phyloP scores from a whole-genome alignment of 306 rosid species.

The Prunus mongolica region DNA sequence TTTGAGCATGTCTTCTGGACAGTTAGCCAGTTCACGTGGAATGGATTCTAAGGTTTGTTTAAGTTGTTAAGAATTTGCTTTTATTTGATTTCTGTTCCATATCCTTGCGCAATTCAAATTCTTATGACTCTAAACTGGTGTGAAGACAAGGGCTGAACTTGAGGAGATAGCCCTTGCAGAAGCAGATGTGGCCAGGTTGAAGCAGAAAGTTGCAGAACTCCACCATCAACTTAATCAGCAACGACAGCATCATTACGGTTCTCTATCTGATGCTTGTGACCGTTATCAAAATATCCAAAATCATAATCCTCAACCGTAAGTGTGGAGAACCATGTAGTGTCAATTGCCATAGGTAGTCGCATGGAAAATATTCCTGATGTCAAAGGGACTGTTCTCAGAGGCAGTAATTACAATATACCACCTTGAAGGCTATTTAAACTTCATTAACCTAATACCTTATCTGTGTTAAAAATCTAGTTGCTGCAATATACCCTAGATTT shows the following conservation, averaged over 20 bases:
- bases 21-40: conserved; percentile 74
- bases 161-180: conserved; percentile 99
- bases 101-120: conserved; percentile 16
- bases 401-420: neutral
- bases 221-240: conserved; percentile 98
- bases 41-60: conserved; percentile 87
- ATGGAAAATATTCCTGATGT: neutral
- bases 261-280: conserved; percentile 83
- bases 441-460: neutral
- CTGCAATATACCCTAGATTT: neutral
- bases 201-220: conserved; percentile 98
- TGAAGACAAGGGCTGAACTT: conserved; percentile 93
- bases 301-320: conserved; percentile 84
- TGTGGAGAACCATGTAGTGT: conserved; percentile 21
- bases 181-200: conserved; percentile 96
- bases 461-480: neutral
- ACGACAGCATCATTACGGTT: conserved; percentile 87
- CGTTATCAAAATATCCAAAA: conserved; percentile 77
- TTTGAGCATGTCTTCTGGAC: conserved; percentile 96
- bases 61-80: conserved; percentile 9
- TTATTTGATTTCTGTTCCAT: conserved; percentile 1
- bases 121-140: conserved; percentile 35
- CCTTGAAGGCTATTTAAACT: neutral
- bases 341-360: neutral
- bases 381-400: neutral